Base-by-base conservation (phyloP, 1,139 yeast species). In the Candida pseudoviswanathii region DNA sequence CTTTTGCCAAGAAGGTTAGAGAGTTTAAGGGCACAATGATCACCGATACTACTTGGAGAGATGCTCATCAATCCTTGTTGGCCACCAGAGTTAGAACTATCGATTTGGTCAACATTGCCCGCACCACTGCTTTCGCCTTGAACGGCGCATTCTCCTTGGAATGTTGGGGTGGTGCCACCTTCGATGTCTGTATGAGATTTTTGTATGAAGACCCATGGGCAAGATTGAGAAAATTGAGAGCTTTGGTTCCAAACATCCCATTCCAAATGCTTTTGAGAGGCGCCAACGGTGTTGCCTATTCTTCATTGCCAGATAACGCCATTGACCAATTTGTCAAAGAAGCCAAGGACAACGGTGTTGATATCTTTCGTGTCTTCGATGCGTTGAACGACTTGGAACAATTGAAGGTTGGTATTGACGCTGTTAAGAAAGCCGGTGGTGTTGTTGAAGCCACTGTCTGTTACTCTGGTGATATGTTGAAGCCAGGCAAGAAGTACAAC, bases 101-200 rank as follows among this genome's bases (percentile, higher is more conserved):
- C 61, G 99, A 94, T 69, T 76, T 94, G 63, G 76, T 86, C 51
- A 89, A 91, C 58, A 89, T 95, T 74, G 99, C 99, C 25, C 94
- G 92, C 51, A 83, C 96, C 48, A 94, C 99, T 31, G 89, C 97
- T 2, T 85, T 88, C 65, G 99, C 97, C 22, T 74, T 91, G 61
- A 74, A 87, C 55, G 95, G 96, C 52, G 96, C 96, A 1, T 95
- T 90, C 70, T 95, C 99, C 11, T 78, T 94, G 50, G 99, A 94
- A 76, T 94, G 98, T 77, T 94, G 99, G 99, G 99, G 99, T 73
- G 99, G 99, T 73, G 99, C 99, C 50, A 94, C 99, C 32, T 94
- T 94, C 64, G 99, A 94, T 67, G 99, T 94, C 49, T 89, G 97
- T 53, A 92, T 94, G 98, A 84, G 99, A 72, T 95, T 95, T 80